These are phyloP conservation scores for Xylaria digitata DNA, from an alignment of 2,329 filamentous ascomycete species.

Conservation along the genomic window DNA sequence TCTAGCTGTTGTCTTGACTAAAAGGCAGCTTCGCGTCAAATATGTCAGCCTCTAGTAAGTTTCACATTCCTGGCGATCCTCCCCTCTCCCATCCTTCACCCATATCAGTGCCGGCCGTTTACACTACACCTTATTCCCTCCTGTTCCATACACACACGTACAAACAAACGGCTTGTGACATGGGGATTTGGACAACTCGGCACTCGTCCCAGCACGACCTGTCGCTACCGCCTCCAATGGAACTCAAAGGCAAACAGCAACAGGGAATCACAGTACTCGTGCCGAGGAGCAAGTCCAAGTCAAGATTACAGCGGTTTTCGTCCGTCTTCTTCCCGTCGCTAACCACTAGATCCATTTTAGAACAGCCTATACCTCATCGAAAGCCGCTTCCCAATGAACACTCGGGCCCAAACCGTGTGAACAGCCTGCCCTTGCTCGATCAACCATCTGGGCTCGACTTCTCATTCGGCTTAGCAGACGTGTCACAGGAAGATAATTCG, in stretches of 20 bases:
- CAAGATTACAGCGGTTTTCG: slow-evolving; percentile 47
- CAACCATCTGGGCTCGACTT: slow-evolving; percentile 29
- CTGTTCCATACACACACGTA: not conserved
- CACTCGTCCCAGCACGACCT: slow-evolving; percentile 19
- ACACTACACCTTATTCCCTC: slow-evolving; percentile 14
- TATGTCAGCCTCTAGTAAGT: slow-evolving; percentile 40
- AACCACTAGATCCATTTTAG: slow-evolving; percentile 44
- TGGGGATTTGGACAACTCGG: slow-evolving; percentile 18
- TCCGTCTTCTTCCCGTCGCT: slow-evolving; percentile 50
- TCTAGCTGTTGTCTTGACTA: slow-evolving; percentile 29
- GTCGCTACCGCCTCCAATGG: slow-evolving; percentile 27
- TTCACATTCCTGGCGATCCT: slow-evolving; percentile 20
- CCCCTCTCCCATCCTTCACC: not conserved
- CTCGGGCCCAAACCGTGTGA: slow-evolving; percentile 26
- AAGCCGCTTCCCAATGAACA: slow-evolving; percentile 46
- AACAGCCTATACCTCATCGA: slow-evolving; percentile 41
- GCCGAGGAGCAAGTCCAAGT: slow-evolving; percentile 39
- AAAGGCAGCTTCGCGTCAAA: slow-evolving; percentile 24
- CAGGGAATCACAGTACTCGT: slow-evolving; percentile 18
- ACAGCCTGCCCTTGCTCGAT: slow-evolving; percentile 38
- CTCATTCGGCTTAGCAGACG: slow-evolving; percentile 10
- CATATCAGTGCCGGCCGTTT: not conserved
- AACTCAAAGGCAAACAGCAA: slow-evolving; percentile 11
- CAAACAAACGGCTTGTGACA: slow-evolving; percentile 13
- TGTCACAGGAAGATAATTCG: slow-evolving; percentile 1